phyloP scores from a whole-genome alignment of 192 early-diverging fungal species.

The Coemansia sp. region DNA sequence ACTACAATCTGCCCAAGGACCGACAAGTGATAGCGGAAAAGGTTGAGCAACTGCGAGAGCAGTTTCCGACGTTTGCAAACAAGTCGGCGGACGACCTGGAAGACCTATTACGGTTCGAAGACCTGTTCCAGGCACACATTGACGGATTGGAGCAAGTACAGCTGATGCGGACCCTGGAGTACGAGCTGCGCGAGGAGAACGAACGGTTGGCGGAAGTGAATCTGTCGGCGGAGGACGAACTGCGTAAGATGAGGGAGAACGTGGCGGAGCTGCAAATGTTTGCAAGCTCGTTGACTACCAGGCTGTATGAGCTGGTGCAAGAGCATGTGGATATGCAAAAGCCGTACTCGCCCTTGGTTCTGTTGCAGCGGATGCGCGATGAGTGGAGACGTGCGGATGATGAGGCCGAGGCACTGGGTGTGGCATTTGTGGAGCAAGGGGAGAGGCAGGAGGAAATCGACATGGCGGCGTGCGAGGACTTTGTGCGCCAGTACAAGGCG shows the following conservation, averaged over 20 bases:
- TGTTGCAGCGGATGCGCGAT: conserved; percentile 22
- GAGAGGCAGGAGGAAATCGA: conserved; percentile 11
- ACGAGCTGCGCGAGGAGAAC: conserved; percentile 53
- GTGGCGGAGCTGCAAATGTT: conserved; percentile 54
- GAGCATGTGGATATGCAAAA: conserved; percentile 51
- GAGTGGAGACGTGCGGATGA: conserved; percentile 23
- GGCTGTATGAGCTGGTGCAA: conserved; percentile 53
- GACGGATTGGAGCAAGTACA: conserved; percentile 56
- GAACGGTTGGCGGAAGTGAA: conserved; percentile 51
- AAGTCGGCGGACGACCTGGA: conserved; percentile 55
- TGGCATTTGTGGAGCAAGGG: conserved; percentile 26
- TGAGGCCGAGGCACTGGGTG: conserved; percentile 23
- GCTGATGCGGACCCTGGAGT: conserved; percentile 53
- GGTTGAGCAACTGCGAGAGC: conserved; percentile 28
- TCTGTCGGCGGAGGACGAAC: conserved; percentile 43
- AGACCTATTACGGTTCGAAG: conserved; percentile 52
- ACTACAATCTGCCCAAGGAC: conserved; percentile 46
- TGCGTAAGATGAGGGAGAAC: conserved; percentile 46
- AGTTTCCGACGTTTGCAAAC: conserved; percentile 57
- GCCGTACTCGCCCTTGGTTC: conserved; percentile 43
- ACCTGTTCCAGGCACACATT: conserved; percentile 56
- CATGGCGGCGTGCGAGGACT: conserved; percentile 41
- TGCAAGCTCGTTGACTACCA: conserved; percentile 49
- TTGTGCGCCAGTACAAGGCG: conserved; percentile 48
- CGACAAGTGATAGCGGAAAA: conserved; percentile 23